Evolutionary conservation across 352 stramenopile genomes (phyloP), one percentile per base, ranked within the genome.

Genomic region (Phytophthora boehmeriae): DNA sequence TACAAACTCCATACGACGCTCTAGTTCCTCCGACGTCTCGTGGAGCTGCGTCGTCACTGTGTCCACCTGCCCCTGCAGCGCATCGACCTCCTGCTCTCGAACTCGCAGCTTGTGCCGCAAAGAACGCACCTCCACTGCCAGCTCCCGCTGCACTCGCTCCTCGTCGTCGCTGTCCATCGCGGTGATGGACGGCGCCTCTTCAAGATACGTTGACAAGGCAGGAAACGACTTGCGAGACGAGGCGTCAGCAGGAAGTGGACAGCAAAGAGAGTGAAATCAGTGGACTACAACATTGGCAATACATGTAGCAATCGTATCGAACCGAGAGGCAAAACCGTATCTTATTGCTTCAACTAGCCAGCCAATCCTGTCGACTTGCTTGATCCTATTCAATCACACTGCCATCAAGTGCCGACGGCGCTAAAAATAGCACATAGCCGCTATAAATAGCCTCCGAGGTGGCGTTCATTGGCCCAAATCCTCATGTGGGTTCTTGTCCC

Each of bases 11-110:
- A 82, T 74, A 52, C 82, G 77, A n/a, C 72, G 63, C 63, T 71
- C 68, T 22, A 92, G 45, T 59, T 88, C 80, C 28, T 71, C 63
- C 35, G 80, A 86, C 19, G 78, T 89, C 57, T 87, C 78, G 9
- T 59, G 71, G 17, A 91, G 59, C 25, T 78, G 69, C 23, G 51
- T 51, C 16, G 78, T 86, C 30, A 91, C 58, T 17, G 54, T 49
- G 14, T 44, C 17, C 39, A 89, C 51, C 39, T 83, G 71, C 9
- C 68, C 56, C 41, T 75, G 59, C 48, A 92, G 49, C 32, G 74
- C 30, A 4, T 38, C 32, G 2, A 72, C 64, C 46, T 86, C 72
- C 9, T 73, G 49, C 19, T 89, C 63, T 14, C 66, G 73, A 19
- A 51, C 67, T 8, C 34, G 54, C 34, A 86, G 54, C 23, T 76